Conservation (phyloP, 2,329 filamentous ascomycete species). For the Cladophialophora bantiana region DNA sequence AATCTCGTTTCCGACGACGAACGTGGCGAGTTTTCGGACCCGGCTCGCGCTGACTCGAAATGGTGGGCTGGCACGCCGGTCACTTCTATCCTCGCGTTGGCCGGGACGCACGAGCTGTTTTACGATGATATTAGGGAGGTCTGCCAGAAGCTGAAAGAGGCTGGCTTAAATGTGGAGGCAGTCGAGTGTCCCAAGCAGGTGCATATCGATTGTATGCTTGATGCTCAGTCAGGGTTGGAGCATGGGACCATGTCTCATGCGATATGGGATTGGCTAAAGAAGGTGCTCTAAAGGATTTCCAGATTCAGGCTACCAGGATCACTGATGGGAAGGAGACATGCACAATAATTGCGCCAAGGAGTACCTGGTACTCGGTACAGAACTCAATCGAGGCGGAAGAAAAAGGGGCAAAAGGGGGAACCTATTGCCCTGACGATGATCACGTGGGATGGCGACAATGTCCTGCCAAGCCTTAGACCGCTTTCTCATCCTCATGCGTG, state of each 20-base stretch:
- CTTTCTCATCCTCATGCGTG: neutral
- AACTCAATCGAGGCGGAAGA: no score
- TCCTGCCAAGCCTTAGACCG: neutral
- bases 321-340: no score
- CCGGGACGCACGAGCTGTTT: conserved; percentile 18
- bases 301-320: neutral
- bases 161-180: conserved; percentile 8
- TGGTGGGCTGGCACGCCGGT: conserved; percentile 21
- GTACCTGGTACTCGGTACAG: no score
- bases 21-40: conserved; percentile 22
- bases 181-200: conserved; percentile 29
- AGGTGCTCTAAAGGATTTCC: neutral
- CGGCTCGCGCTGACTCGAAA: neutral
- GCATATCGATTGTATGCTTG: conserved; percentile 31
- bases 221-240: conserved; percentile 17
- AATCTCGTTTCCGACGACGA: conserved; percentile 2
- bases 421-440: no score
- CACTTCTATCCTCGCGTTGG: conserved; percentile 16
- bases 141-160: conserved; percentile 15
- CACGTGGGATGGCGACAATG: neutral
- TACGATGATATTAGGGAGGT: conserved; percentile 10
- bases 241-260: conserved; percentile 22
- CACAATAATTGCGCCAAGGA: no score
- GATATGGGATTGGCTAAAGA: conserved; percentile 23
- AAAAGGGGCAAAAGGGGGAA: no score